These are phyloP conservation scores for Serendipita vermifera DNA, from an alignment of 768 basidiomycete genomes.

Conservation along the genomic window DNA sequence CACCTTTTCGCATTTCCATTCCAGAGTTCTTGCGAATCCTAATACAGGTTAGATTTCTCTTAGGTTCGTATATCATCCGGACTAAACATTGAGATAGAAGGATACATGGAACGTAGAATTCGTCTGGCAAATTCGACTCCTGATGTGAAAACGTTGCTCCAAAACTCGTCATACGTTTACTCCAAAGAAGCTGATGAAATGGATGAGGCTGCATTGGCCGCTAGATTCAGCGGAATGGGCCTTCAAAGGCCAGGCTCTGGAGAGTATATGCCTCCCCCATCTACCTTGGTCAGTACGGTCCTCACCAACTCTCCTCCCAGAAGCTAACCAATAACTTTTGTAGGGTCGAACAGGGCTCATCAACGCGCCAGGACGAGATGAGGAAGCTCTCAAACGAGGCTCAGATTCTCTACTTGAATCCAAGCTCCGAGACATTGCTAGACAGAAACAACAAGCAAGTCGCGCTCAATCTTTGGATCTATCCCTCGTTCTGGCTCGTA, in stretches of 20 bases:
- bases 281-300: slow-evolving; percentile 24
- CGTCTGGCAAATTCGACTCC: slow-evolving; percentile 82
- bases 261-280: slow-evolving; percentile 40
- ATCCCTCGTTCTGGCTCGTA: slow-evolving; percentile 70
- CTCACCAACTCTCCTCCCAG: slow-evolving; percentile 49
- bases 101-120: slow-evolving; percentile 58
- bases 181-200: slow-evolving; percentile 54
- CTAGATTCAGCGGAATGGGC: slow-evolving; percentile 21
- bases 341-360: slow-evolving; percentile 6
- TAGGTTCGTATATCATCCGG: slow-evolving; percentile 7
- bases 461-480: slow-evolving; percentile 85
- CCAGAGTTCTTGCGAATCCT: slow-evolving; percentile 76
- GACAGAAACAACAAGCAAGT: slow-evolving; percentile 71
- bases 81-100: slow-evolving; percentile 65
- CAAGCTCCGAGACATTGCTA: slow-evolving; percentile 61
- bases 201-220: slow-evolving; percentile 3
- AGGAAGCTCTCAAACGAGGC: slow-evolving; percentile 68
- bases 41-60: slow-evolving; percentile 37
- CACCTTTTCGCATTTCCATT: slow-evolving; percentile 93
- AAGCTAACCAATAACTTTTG: slow-evolving; percentile 32
- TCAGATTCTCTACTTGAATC: slow-evolving; percentile 75
- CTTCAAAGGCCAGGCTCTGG: slow-evolving; percentile 29
- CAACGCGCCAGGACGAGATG: slow-evolving; percentile 42
- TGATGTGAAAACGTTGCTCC: slow-evolving; percentile 91
- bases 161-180: slow-evolving; percentile 66